phyloP scores from a whole-genome alignment of 2,329 filamentous ascomycete genomes.

The Phialophora verrucosa region DNA sequence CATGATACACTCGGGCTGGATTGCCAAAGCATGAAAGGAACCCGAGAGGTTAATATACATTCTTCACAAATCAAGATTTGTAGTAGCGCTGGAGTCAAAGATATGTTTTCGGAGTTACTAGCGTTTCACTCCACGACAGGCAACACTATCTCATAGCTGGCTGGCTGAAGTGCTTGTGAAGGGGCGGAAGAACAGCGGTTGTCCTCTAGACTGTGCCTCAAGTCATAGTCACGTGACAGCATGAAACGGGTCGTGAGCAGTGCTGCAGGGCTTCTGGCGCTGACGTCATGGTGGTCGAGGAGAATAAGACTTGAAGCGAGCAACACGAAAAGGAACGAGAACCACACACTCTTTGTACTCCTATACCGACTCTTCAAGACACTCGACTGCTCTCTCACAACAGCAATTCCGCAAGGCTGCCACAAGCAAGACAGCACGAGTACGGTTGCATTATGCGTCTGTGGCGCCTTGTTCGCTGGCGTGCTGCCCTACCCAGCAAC shows the following conservation, averaged over 20 bases:
- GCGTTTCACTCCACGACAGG: background rate
- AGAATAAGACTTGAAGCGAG: background rate
- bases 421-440: background rate
- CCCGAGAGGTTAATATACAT: background rate
- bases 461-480: background rate
- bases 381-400: background rate
- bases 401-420: background rate
- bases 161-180: background rate
- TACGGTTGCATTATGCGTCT: background rate
- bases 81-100: background rate
- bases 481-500: background rate
- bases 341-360: background rate
- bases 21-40: constrained; percentile 72
- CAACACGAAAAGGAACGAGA: background rate
- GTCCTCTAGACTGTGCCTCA: background rate
- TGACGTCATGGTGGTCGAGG: background rate
- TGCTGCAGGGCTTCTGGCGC: background rate
- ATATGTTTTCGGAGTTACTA: background rate
- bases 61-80: background rate
- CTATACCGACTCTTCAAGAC: background rate
- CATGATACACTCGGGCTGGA: constrained; percentile 90
- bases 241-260: background rate
- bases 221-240: background rate
- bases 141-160: background rate
- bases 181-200: background rate